Percentiles rank a stretch among this genome's conserved stretches.
These are phyloP conservation scores for Backusella liffmaniae DNA, from an alignment of 192 early-diverging fungal species.

Conservation along the genomic window DNA sequence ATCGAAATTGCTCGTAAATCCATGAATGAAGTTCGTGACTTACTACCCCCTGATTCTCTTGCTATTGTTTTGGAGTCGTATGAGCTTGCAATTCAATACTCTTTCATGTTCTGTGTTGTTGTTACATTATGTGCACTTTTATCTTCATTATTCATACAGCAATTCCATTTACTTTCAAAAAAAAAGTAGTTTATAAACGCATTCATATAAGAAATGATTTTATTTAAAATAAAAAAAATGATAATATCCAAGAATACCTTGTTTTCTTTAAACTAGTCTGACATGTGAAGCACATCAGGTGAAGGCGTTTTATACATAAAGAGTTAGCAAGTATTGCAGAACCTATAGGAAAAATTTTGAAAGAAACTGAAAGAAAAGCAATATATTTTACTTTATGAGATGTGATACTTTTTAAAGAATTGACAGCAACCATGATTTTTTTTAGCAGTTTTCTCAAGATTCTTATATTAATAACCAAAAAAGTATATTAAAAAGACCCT, in stretches of 20 bases:
- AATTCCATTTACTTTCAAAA: slow-evolving; percentile 4
- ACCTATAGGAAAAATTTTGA: too few relatives aligned
- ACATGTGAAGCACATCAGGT: too few relatives aligned
- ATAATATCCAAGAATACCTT: too few relatives aligned
- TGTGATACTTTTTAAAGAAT: too few relatives aligned
- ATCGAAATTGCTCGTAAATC: slow-evolving; percentile 27
- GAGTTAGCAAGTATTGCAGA: neutral
- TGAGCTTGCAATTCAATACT: slow-evolving; percentile 12
- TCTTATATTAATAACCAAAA: too few relatives aligned
- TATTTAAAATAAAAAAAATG: neutral
- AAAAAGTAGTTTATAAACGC: neutral
- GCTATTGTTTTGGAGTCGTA: slow-evolving; percentile 18
- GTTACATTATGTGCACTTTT: neutral
- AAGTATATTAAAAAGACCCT: too few relatives aligned
- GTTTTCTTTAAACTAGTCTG: too few relatives aligned
- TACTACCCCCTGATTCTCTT: slow-evolving; percentile 1
- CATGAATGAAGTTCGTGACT: slow-evolving; percentile 17
- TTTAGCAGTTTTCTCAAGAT: too few relatives aligned
- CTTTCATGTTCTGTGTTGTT: slow-evolving; percentile 4
- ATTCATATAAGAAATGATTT: neutral
- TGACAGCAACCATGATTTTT: too few relatives aligned
- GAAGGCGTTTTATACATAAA: neutral
- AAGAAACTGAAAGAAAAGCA: too few relatives aligned
- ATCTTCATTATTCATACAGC: slow-evolving; percentile 20
- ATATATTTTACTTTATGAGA: too few relatives aligned